Base-by-base conservation (phyloP, 2,329 filamentous ascomycete genomes). In the Diaporthe nobilis region DNA sequence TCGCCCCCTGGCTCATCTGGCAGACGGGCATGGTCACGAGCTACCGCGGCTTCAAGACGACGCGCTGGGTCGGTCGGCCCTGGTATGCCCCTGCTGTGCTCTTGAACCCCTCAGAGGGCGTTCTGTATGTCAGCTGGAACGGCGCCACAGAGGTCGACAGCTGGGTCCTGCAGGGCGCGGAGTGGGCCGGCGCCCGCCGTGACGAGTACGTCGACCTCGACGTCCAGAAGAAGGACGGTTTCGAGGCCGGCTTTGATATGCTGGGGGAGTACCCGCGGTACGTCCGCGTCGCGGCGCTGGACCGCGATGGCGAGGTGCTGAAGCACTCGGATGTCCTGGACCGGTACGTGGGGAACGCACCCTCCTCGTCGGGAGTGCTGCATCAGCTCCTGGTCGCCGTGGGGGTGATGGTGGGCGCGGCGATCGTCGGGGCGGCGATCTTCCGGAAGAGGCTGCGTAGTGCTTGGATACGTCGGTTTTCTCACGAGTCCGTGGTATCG, bases 101-200 rank as follows among this genome's bases (percentile, higher is more conserved):
- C 28, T 70, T 76, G 25, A 8, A 53, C 10, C 75, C 77, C 3
- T 31, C 55, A 4, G 73, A 78, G 10, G 63, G 67, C 17, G 49
- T 70, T 17, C 31, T 79, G n/a, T 79, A 77, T 22, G 75, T 77
- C 28, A 79, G 78, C 71, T 79, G 78, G 77, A 78, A 78, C 58
- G 77, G 78, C 28, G 77, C 78, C 15, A 79, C 77, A 0, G 75
- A 76, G 42, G 72, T 78, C n/a, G 63, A 63, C 22, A 70, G 68
- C 22, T 79, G 78, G 77, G 70, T 76, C 10, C 63, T 79, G 22
- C 75, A 78, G 72, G 73, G 73, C 15, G 72, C 67, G n/a, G 73
- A 74, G 13, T 75, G 72, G 74, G 72, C 72, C 15, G 74, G 49
- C 15, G 72, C 60, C 28, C 12, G 47, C 4, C 51, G 67, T 7